Evolutionary conservation across 169 alveolate species (phyloP).

Genomic region (Eimeria acervulina): DNA sequence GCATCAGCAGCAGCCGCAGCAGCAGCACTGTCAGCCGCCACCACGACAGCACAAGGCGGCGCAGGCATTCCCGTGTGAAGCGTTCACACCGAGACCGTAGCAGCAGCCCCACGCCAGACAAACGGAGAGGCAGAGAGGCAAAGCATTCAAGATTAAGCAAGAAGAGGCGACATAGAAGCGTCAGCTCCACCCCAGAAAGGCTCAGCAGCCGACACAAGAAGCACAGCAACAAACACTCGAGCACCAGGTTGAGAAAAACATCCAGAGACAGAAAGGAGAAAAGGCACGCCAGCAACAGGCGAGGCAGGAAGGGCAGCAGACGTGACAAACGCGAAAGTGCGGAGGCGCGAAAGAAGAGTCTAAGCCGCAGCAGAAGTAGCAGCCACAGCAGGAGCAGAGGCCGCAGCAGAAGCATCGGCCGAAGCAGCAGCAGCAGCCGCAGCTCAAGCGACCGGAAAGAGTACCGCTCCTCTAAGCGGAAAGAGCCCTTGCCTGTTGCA

Average conservation of each 20-base stretch:
- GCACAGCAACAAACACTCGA: slow-evolving; percentile 20
- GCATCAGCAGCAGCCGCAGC: slow-evolving; percentile 16
- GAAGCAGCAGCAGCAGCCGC: slow-evolving; percentile 65
- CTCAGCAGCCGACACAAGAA: slow-evolving; percentile 34
- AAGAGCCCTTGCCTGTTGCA: slow-evolving; percentile 26
- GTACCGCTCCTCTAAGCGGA: slow-evolving; percentile 23
- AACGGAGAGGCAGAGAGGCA: slow-evolving; percentile 45
- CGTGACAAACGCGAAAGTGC: background rate
- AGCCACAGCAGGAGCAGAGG: slow-evolving; percentile 41
- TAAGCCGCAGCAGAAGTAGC: slow-evolving; percentile 39
- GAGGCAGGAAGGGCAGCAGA: slow-evolving; percentile 28
- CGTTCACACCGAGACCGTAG: slow-evolving; percentile 58
- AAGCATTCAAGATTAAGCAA: background rate
- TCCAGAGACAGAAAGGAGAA: background rate
- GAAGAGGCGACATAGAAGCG: slow-evolving; percentile 62
- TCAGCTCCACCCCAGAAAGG: slow-evolving; percentile 43
- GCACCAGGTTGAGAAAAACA: background rate
- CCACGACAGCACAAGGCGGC: slow-evolving; percentile 44
- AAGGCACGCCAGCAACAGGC: slow-evolving; percentile 29
- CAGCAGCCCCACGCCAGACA: slow-evolving; percentile 59
- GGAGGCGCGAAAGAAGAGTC: slow-evolving; percentile 6
- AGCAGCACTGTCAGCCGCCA: slow-evolving; percentile 37
- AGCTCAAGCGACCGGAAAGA: slow-evolving; percentile 28
- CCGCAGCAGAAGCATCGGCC: slow-evolving; percentile 28
- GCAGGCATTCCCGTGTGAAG: slow-evolving; percentile 14